phyloP scores from a whole-genome alignment of 495 filamentous ascomycete genomes.

The Jackrogersella minutella region DNA sequence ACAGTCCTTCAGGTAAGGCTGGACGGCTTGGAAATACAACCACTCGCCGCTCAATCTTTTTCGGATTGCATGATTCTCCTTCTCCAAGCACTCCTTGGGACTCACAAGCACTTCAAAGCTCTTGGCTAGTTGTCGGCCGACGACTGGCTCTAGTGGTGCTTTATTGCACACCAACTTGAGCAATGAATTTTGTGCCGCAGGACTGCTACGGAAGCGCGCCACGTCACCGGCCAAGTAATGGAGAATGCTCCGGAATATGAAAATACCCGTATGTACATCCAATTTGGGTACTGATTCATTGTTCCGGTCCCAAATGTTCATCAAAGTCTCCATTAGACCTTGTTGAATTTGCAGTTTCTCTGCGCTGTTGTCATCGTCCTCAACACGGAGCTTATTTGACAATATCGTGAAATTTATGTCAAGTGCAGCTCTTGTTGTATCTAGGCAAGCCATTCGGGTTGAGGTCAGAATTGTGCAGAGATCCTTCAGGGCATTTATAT shows the following conservation, averaged over 20 bases:
- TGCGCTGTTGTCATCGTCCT: slow-evolving; percentile 2
- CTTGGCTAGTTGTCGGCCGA: slow-evolving; percentile 43
- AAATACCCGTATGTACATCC: background rate
- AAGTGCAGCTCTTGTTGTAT: slow-evolving; percentile 32
- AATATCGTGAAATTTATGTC: slow-evolving; percentile 34
- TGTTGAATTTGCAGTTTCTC: slow-evolving; percentile 15
- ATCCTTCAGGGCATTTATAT: slow-evolving; percentile 20
- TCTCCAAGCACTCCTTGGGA: slow-evolving; percentile 45
- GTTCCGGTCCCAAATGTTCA: background rate
- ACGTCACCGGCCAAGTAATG: slow-evolving; percentile 43
- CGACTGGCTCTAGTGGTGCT: slow-evolving; percentile 14
- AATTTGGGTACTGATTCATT: background rate
- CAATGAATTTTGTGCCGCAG: slow-evolving; percentile 22
- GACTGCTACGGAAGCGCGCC: slow-evolving; percentile 27
- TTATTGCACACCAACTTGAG: slow-evolving; percentile 27
- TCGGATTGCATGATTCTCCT: slow-evolving; percentile 43
- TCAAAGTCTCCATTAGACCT: slow-evolving; percentile 2
- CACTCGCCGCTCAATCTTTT: slow-evolving; percentile 37
- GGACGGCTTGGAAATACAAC: slow-evolving; percentile 35
- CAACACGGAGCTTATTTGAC: slow-evolving; percentile 38
- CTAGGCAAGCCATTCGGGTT: background rate
- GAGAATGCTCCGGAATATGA: slow-evolving; percentile 37
- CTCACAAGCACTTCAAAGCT: slow-evolving; percentile 47
- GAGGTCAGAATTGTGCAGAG: slow-evolving; percentile 17
- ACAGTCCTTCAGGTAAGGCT: slow-evolving; percentile 34